These are phyloP conservation scores for Dactylorhiza incarnata DNA, from an alignment of 106 monocot genomes.

Conservation along the genomic window DNA sequence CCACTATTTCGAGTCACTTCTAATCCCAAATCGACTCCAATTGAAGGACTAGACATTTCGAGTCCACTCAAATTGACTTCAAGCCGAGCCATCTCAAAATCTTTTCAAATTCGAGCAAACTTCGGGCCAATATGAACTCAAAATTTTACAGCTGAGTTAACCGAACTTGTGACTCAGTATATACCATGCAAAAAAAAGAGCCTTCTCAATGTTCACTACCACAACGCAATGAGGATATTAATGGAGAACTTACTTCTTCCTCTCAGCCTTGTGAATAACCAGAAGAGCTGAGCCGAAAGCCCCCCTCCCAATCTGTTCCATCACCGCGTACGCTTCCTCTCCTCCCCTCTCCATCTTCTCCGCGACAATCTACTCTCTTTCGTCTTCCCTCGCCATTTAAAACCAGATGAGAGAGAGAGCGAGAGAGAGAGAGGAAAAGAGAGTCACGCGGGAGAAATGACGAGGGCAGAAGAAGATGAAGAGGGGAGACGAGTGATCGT, in stretches of 20 bases:
- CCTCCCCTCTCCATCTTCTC: constrained; percentile 7
- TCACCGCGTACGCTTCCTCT: constrained; percentile 37
- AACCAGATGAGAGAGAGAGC: neutral
- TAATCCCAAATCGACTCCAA: too few species aligned
- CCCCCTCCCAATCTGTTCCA: constrained; percentile 61
- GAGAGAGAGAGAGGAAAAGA: neutral
- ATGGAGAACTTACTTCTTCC: constrained; percentile 34
- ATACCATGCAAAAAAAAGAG: too few species aligned
- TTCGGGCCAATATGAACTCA: too few species aligned
- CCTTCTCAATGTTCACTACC: too few species aligned
- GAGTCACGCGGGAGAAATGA: constrained; percentile 9
- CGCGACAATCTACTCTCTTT: neutral
- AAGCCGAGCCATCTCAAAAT: too few species aligned
- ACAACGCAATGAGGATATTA: neutral
- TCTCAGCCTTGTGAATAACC: constrained; percentile 42
- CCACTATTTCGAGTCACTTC: too few species aligned
- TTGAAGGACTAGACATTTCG: too few species aligned
- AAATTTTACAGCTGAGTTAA: too few species aligned
- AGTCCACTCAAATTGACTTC: too few species aligned
- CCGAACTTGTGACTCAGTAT: too few species aligned
- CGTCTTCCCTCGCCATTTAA: neutral
- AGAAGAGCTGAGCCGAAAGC: constrained; percentile 49
- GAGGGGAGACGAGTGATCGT: neutral
- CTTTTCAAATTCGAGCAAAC: too few species aligned
- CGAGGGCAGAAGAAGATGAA: neutral